phyloP scores from a whole-genome alignment of 176 grass and related monocot species.

The Carex scoparia region DNA sequence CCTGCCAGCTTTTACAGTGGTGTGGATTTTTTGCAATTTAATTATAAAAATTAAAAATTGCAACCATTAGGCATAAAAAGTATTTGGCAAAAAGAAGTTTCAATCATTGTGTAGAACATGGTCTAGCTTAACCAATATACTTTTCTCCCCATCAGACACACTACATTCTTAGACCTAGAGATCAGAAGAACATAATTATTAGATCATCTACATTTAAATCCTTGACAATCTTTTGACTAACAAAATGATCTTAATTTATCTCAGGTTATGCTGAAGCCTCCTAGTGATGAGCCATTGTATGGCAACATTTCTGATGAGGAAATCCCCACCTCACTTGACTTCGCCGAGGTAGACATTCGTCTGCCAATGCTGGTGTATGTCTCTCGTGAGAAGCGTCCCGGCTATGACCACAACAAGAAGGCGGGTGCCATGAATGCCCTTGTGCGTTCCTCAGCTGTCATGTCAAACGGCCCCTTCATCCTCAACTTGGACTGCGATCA shows the following conservation, averaged over 20 bases:
- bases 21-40: not conserved
- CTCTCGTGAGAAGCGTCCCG: constrained; percentile 91
- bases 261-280: constrained; percentile 96
- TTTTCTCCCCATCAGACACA: not conserved
- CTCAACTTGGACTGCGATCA: constrained; percentile 98
- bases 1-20: not conserved
- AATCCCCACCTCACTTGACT: constrained; percentile 40
- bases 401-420: constrained; percentile 99
- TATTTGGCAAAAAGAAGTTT: not conserved
- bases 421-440: constrained; percentile 98
- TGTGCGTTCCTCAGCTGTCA: constrained; percentile 83
- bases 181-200: not conserved
- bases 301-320: constrained; percentile 51
- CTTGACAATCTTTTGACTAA: constrained; percentile 7
- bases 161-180: not conserved
- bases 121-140: not conserved
- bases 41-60: not conserved
- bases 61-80: not conserved
- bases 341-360: constrained; percentile 80
- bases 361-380: constrained; percentile 88
- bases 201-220: not conserved
- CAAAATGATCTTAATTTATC: not conserved
- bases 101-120: not conserved
- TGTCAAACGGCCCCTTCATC: constrained; percentile 99
- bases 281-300: constrained; percentile 70